phyloP scores from a whole-genome alignment of 371 early-diverging fungal species.

The Parasitella parasitica region DNA sequence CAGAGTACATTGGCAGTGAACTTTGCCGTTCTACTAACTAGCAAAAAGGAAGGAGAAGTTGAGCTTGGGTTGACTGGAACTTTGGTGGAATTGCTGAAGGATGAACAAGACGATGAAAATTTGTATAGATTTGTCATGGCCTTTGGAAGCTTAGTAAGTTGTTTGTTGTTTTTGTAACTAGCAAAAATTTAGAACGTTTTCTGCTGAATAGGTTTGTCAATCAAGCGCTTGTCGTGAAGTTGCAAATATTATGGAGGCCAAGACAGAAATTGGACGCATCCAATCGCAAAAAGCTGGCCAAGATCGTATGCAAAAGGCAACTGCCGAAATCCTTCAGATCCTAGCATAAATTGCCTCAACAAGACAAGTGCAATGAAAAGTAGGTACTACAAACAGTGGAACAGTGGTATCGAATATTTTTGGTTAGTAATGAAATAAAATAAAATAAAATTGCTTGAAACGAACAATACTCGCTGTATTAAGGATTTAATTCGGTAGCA shows the following conservation, averaged over 20 bases:
- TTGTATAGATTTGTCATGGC: constrained; percentile 57
- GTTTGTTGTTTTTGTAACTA: background rate
- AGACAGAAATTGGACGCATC: constrained; percentile 12
- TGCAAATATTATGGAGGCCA: constrained; percentile 36
- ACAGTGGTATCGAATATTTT: too few species aligned
- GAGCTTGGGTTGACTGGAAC: constrained; percentile 46
- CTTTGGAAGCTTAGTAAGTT: constrained; percentile 58
- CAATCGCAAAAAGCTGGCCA: constrained; percentile 12
- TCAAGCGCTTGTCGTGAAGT: constrained; percentile 33
- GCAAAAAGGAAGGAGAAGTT: constrained; percentile 41
- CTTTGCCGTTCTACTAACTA: constrained; percentile 33
- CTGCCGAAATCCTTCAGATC: constrained; percentile 17
- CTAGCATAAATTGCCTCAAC: constrained; percentile 11
- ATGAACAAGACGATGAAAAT: constrained; percentile 53
- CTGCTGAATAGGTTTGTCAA: constrained; percentile 12
- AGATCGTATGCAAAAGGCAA: constrained; percentile 25
- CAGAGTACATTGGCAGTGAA: constrained; percentile 43
- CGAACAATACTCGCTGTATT: too few species aligned
- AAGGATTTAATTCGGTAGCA: too few species aligned
- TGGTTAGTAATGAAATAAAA: too few species aligned
- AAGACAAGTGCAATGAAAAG: too few species aligned
- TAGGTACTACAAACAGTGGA: too few species aligned
- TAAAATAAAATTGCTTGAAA: too few species aligned
- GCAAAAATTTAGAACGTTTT: background rate
- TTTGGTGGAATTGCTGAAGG: constrained; percentile 48